A percentile compares a stretch with the other conserved stretches of the same genome.
Conservation (phyloP, 78 protist genomes). For the Bodo saltans region DNA sequence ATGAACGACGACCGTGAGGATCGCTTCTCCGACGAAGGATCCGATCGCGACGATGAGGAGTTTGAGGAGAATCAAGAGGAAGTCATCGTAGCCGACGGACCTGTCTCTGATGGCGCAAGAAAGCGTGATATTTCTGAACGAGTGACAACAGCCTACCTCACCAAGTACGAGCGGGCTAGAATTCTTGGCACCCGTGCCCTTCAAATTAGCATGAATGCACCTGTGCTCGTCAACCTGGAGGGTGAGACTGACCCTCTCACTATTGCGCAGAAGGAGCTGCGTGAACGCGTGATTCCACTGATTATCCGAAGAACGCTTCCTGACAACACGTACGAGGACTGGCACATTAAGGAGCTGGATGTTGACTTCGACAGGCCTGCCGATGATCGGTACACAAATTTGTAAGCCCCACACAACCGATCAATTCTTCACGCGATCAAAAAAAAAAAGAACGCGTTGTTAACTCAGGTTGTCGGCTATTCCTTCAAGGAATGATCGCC, state of each 20-base stretch:
- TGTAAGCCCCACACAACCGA: background rate
- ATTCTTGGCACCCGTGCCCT: conserved; percentile 89
- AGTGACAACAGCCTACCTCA: conserved; percentile 80
- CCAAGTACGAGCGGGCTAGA: conserved; percentile 89
- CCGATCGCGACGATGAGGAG: too few relatives aligned
- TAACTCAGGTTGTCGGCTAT: background rate
- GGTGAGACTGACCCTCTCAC: conserved; percentile 90
- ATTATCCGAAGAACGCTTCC: conserved; percentile 86
- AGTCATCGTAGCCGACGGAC: too few relatives aligned
- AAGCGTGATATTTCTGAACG: too few relatives aligned
- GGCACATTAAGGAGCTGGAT: conserved; percentile 13
- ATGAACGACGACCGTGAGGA: too few relatives aligned
- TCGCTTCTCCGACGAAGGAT: too few relatives aligned
- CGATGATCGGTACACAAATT: conserved; percentile 3
- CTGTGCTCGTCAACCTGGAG: conserved; percentile 82
- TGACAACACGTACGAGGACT: conserved; percentile 65
- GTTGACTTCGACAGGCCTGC: background rate
- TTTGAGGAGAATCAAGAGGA: too few relatives aligned
- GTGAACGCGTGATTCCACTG: conserved; percentile 79
- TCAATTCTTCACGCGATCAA: background rate
- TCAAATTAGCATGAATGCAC: conserved; percentile 88
- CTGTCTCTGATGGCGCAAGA: too few relatives aligned
- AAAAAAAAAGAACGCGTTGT: background rate
- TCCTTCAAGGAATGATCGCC: background rate
- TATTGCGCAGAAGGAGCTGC: conserved; percentile 85